Percentiles rank a stretch among this genome's conserved stretches.
phyloP scores from a whole-genome alignment of 176 grass and related monocot genomes.

The Bolboschoenus planiculmis region DNA sequence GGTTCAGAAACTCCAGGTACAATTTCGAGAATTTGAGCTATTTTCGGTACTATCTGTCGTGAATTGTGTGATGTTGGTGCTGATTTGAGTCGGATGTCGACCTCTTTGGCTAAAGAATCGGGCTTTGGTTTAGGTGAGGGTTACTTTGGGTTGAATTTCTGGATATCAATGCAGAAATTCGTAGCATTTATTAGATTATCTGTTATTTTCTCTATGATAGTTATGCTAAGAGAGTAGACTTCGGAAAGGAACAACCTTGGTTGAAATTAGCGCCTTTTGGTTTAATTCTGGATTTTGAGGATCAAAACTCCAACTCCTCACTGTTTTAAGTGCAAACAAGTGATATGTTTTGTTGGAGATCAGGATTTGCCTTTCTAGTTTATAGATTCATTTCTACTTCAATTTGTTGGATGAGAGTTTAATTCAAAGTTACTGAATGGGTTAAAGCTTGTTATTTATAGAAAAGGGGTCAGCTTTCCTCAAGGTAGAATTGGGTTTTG shows the following conservation, averaged over 20 bases:
- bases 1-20: conserved; percentile 77
- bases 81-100: conserved; percentile 22
- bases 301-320: background rate
- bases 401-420: no score
- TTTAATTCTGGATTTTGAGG: conserved; percentile 2
- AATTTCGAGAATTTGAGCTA: background rate
- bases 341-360: background rate
- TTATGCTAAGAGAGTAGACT: background rate
- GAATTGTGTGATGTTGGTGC: background rate
- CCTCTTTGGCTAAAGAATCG: background rate
- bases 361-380: background rate
- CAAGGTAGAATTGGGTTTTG: background rate
- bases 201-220: background rate
- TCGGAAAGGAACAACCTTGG: background rate
- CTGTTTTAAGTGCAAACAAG: background rate
- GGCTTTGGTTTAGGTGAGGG: conserved; percentile 8
- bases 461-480: background rate
- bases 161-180: background rate
- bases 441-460: conserved; percentile 7
- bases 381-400: background rate
- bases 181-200: conserved; percentile 1
- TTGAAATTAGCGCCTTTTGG: background rate
- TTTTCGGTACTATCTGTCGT: background rate
- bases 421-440: background rate
- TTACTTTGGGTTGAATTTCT: background rate